These are phyloP conservation scores for Aureobasidium sp. DNA, from an alignment of 2,329 filamentous ascomycete species.

Conservation along the genomic window DNA sequence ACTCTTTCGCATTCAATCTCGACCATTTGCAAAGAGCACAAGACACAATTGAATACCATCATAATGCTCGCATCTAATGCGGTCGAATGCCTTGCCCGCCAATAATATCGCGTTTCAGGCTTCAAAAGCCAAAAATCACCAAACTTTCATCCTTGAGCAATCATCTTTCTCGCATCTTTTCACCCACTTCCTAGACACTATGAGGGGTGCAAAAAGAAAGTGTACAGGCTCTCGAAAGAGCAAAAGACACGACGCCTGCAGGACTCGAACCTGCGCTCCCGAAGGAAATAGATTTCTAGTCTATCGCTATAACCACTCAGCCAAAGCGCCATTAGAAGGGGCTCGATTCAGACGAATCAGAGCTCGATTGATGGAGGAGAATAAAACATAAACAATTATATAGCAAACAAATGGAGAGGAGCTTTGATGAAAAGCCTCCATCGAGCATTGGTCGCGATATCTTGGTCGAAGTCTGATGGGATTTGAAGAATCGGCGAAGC, in stretches of 20 bases:
- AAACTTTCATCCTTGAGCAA: not conserved
- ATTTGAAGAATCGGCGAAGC: not conserved
- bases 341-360: not conserved
- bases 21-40: not conserved
- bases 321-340: not conserved
- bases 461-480: not conserved
- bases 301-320: conserved; percentile 12
- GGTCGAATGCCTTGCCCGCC: not conserved
- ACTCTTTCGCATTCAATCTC: not conserved
- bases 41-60: not conserved
- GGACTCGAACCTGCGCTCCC: conserved; percentile 3
- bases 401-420: no score
- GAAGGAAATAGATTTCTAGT: conserved; percentile 12
- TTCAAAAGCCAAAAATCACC: not conserved
- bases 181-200: no score
- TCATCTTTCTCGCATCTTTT: not conserved
- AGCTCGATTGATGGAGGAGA: not conserved
- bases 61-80: not conserved
- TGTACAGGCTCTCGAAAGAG: no score
- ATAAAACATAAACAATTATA: no score
- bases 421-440: no score
- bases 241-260: conserved; percentile 1
- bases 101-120: not conserved
- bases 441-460: no score
- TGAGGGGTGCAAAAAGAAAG: not conserved